Conservation (phyloP, 352 stramenopile genomes). For the Globisporangium echinulatum region DNA sequence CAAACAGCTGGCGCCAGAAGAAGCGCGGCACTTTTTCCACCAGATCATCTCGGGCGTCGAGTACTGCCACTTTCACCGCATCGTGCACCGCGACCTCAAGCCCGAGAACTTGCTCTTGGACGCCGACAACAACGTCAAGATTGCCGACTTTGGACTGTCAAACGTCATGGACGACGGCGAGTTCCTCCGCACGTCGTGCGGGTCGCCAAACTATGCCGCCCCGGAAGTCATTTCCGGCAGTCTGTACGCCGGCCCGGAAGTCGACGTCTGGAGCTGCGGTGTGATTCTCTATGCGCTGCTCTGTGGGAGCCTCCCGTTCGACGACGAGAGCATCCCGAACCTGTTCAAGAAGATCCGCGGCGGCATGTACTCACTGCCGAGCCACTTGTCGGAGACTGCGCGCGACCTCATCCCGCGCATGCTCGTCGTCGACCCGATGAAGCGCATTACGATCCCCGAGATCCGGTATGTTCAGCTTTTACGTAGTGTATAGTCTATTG, state of each 20-base stretch:
- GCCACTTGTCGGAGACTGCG: slow-evolving; percentile 93
- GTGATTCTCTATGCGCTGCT: slow-evolving; percentile 99
- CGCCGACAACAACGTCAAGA: slow-evolving; percentile 99
- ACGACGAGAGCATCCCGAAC: slow-evolving; percentile 98
- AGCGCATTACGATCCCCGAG: slow-evolving; percentile 98
- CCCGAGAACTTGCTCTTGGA: slow-evolving; percentile 97
- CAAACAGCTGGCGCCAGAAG: slow-evolving; percentile 89
- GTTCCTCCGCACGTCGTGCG: slow-evolving; percentile 97
- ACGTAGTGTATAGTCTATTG: background rate
- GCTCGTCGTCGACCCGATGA: slow-evolving; percentile 99
- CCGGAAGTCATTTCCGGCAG: slow-evolving; percentile 98
- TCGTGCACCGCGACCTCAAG: slow-evolving; percentile 98
- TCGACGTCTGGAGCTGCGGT: slow-evolving; percentile 99
- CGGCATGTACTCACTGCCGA: slow-evolving; percentile 97
- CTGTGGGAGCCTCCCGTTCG: slow-evolving; percentile 97
- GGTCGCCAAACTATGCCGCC: slow-evolving; percentile 99
- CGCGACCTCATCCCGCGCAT: slow-evolving; percentile 97
- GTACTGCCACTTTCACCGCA: slow-evolving; percentile 99
- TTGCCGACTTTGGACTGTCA: slow-evolving; percentile 99
- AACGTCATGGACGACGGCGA: slow-evolving; percentile 99
- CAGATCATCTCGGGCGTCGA: slow-evolving; percentile 97
- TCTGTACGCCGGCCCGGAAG: slow-evolving; percentile 97
- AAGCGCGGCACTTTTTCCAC: slow-evolving; percentile 99
- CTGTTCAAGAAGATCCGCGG: slow-evolving; percentile 99
- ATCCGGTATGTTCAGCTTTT: slow-evolving; percentile 68